These are phyloP conservation scores for Xylaria longipes DNA, from an alignment of 495 filamentous ascomycete species.

Conservation along the genomic window DNA sequence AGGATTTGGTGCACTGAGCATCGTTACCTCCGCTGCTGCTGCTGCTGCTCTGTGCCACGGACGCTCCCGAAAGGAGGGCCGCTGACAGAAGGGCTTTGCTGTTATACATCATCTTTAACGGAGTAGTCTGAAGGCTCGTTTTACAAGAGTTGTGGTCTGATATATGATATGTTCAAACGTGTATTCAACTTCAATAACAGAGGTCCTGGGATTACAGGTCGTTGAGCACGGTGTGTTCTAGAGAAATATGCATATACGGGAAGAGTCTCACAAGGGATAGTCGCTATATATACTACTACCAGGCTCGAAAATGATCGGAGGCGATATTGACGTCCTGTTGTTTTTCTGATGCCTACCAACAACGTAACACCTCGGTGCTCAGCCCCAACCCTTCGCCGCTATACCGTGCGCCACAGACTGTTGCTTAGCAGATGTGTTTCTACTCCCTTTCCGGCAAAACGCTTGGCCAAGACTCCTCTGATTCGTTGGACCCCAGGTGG, in stretches of 20 bases:
- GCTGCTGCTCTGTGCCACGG: slow-evolving; percentile 10
- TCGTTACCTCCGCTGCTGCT: background rate
- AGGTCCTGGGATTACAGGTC: background rate
- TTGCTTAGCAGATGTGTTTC: background rate
- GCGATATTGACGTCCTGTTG: slow-evolving; percentile 1
- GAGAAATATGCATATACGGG: background rate
- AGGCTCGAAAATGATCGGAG: background rate
- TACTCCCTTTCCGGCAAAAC: background rate
- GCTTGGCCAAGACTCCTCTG: background rate
- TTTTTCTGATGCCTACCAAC: background rate
- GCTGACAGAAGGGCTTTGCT: slow-evolving; percentile 15
- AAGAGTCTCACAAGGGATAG: background rate
- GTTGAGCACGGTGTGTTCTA: background rate
- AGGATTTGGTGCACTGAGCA: slow-evolving; percentile 16
- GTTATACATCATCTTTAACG: slow-evolving; percentile 16
- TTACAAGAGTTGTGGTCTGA: background rate
- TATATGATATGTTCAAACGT: background rate
- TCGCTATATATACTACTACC: background rate
- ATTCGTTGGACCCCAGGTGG: slow-evolving; percentile 2
- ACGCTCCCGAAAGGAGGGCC: slow-evolving; percentile 7
- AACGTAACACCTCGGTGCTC: background rate
- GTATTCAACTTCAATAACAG: background rate
- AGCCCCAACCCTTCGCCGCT: background rate
- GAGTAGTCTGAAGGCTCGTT: background rate
- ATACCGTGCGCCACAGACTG: slow-evolving; percentile 11